Evolutionary conservation across 2,329 filamentous ascomycete species (phyloP).

Genomic region (Decorospora gaudefroyi): DNA sequence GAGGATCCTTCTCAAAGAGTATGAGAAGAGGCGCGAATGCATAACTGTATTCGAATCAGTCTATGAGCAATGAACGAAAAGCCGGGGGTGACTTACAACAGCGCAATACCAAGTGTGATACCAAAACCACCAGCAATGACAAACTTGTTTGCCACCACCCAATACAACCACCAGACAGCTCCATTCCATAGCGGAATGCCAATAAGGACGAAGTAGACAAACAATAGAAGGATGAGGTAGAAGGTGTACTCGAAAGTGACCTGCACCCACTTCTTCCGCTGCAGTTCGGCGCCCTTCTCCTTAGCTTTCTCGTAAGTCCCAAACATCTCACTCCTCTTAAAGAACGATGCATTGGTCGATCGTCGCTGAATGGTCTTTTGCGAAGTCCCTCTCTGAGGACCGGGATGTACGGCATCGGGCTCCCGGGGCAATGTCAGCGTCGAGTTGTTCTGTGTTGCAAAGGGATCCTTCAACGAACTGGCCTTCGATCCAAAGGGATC

Average conservation of each 20-base stretch:
- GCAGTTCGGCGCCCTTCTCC: slow-evolving; percentile 23
- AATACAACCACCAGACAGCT: slow-evolving; percentile 27
- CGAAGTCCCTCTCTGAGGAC: slow-evolving; percentile 19
- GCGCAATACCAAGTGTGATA: slow-evolving; percentile 42
- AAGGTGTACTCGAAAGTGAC: slow-evolving; percentile 48
- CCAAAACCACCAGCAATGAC: slow-evolving; percentile 49
- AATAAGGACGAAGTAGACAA: slow-evolving; percentile 55
- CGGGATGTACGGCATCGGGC: slow-evolving; percentile 14
- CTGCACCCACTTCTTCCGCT: slow-evolving; percentile 46
- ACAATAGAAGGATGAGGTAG: slow-evolving; percentile 44
- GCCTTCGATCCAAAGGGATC: slow-evolving; percentile 20
- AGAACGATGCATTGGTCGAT: slow-evolving; percentile 24
- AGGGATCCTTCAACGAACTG: slow-evolving; percentile 17
- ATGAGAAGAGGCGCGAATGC: slow-evolving; percentile 41
- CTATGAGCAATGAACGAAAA: slow-evolving; percentile 33
- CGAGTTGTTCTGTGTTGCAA: slow-evolving; percentile 8
- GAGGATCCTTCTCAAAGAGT: slow-evolving; percentile 41
- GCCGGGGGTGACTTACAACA: slow-evolving; percentile 35
- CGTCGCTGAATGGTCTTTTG: slow-evolving; percentile 20
- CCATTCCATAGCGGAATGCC: slow-evolving; percentile 55
- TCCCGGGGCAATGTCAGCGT: slow-evolving; percentile 8
- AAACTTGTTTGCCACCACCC: slow-evolving; percentile 41
- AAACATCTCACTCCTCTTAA: slow-evolving; percentile 21
- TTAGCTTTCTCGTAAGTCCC: slow-evolving; percentile 34
- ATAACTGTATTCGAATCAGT: slow-evolving; percentile 15